Base-by-base conservation (phyloP, 495 filamentous ascomycete species). In the Monascus purpureus region DNA sequence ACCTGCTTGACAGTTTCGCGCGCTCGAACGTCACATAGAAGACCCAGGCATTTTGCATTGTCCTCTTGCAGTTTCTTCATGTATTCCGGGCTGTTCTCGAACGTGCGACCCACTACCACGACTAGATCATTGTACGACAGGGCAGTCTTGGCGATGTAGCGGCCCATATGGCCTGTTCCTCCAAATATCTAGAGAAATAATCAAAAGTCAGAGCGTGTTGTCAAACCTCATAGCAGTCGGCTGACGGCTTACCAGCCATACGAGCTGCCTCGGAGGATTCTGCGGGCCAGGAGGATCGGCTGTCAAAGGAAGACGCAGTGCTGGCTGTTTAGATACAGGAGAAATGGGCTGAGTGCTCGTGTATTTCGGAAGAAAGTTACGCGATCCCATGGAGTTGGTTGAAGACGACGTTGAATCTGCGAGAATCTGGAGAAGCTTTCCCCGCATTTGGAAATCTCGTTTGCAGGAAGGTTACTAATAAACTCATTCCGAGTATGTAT, bases 121-220 rank as follows among this genome's bases (percentile, higher is more conserved):
- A 95, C 87, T n/a, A 81, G 68, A 45, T 97, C 90, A 37, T 78
- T 76, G 41, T 83, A 75, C 14, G 72, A 61, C n/a, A 96, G 66
- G 13, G 76, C 80, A 19, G 70, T 74, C 39, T 84, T 84, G 28
- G 83, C 82, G 14, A 97, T 72, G 8, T 80, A 88, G 31, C 86
- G 81, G 40, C 90, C 90, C 65, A 96, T 92, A 46, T 97, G 90
- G 32, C 90, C 90, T 3, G 86, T 95, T 25, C 83, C 85, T 26
- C 90, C 90, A 54, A 95, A 97, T 40, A 97, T 67, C 78, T 86
- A 30, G 11, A 19, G 6, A 8, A 24, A 0, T 18, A 24, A 26
- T 27, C 17, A 11, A n/a, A n/a, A n/a, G n/a, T n/a, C n/a, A n/a
- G n/a, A n/a, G n/a, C n/a, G n/a, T n/a, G n/a, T n/a, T n/a, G n/a